Conservation (phyloP, 2,329 filamentous ascomycete species). For the Cytospora piceae region DNA sequence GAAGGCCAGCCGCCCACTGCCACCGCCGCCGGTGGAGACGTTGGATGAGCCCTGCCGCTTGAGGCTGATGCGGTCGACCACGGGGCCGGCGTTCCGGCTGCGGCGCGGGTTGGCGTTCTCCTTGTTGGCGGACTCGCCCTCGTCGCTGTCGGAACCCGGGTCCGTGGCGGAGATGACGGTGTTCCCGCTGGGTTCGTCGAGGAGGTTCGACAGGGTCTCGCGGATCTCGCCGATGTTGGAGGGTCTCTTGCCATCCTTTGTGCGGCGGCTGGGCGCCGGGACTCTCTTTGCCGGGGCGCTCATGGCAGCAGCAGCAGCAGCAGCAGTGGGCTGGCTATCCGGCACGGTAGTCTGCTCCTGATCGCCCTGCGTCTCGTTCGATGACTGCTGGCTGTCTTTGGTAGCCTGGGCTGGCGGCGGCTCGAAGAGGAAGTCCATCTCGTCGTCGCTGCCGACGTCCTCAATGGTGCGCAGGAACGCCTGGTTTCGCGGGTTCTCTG, state of each 20-base stretch:
- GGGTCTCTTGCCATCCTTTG: constrained; percentile 66
- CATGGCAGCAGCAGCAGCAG: constrained; percentile 16
- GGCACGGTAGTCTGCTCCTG: constrained; percentile 46
- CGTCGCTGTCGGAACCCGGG: constrained; percentile 57
- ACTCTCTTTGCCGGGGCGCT: constrained; percentile 51
- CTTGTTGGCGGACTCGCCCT: constrained; percentile 49
- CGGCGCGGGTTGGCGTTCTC: constrained; percentile 51
- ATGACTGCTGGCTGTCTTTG: constrained; percentile 40
- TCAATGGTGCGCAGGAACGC: constrained; percentile 92
- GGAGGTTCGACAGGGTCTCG: constrained; percentile 79
- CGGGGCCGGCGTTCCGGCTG: constrained; percentile 42
- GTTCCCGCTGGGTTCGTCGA: constrained; percentile 67
- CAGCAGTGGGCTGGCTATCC: constrained; percentile 56
- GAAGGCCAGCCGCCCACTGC: constrained; percentile 59
- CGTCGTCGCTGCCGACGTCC: constrained; percentile 75
- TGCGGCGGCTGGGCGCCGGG: constrained; percentile 65
- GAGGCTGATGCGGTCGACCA: constrained; percentile 76
- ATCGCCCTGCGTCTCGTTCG: constrained; percentile 43
- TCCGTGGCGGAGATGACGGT: constrained; percentile 53
- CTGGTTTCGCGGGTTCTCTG: constrained; percentile 82
- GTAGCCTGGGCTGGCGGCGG: constrained; percentile 46
- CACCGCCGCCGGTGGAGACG: constrained; percentile 36
- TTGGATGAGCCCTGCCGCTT: constrained; percentile 56
- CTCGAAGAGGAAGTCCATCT: constrained; percentile 69
- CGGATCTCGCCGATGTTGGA: constrained; percentile 79